Conservation (phyloP, 2,329 filamentous ascomycete species). For the Fusarium secorum region DNA sequence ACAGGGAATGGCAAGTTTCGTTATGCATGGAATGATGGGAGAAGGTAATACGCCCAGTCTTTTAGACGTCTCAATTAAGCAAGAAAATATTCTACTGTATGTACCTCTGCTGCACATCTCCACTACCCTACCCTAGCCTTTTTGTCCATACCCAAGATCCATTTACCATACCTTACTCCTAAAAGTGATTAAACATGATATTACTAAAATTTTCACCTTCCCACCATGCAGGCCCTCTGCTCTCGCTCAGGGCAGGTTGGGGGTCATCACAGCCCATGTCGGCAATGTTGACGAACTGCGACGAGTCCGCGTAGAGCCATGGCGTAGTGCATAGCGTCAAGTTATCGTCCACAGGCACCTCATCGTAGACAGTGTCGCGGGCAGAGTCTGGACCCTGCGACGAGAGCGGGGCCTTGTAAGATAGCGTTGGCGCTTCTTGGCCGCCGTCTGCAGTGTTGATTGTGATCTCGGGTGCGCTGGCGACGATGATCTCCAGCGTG, state of each 20-base stretch:
- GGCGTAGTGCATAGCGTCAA: constrained; percentile 53
- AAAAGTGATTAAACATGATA: constrained; percentile 51
- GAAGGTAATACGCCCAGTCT: background rate
- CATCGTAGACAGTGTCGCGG: constrained; percentile 40
- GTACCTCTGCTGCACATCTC: background rate
- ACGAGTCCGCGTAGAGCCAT: constrained; percentile 54
- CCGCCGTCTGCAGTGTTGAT: constrained; percentile 61
- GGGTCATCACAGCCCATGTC: constrained; percentile 48
- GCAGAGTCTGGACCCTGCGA: constrained; percentile 36
- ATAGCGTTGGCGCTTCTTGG: constrained; percentile 55
- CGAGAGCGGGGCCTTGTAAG: constrained; percentile 44
- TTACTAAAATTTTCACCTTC: constrained; percentile 51
- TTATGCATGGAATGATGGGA: constrained; percentile 13
- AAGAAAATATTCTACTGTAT: background rate
- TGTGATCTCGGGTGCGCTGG: constrained; percentile 59
- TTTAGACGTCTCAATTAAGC: constrained; percentile 4
- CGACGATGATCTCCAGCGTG: constrained; percentile 59
- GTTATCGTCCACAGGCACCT: constrained; percentile 46
- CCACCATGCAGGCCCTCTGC: constrained; percentile 50
- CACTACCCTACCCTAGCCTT: background rate
- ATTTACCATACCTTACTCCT: constrained; percentile 24
- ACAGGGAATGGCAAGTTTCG: background rate
- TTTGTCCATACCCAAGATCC: background rate
- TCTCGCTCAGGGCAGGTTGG: constrained; percentile 37
- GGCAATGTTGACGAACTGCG: constrained; percentile 50